These are phyloP conservation scores for Paramecium octaurelia DNA, from an alignment of 73 alveolate genomes.

Conservation along the genomic window DNA sequence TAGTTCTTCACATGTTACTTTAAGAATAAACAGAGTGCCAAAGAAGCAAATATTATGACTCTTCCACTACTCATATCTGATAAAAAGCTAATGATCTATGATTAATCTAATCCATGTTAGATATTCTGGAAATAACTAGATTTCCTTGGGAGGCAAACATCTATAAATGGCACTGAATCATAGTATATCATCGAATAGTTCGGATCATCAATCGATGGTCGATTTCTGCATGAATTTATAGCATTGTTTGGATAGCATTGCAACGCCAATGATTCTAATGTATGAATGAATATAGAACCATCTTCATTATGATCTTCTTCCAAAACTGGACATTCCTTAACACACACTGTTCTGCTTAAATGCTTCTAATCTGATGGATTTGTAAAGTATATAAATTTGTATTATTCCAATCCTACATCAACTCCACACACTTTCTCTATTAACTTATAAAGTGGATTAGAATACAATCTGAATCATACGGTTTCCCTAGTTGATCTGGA, in stretches of 20 bases:
- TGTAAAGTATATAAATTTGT: background rate
- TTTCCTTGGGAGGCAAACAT: background rate
- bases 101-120: background rate
- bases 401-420: background rate
- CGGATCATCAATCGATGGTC: conserved; percentile 24
- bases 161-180: background rate
- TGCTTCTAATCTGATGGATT: background rate
- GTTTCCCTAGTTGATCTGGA: conserved; percentile 10
- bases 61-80: conserved; percentile 10
- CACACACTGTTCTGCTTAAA: background rate
- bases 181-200: background rate
- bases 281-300: background rate
- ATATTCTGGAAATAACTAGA: background rate
- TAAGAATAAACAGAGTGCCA: background rate
- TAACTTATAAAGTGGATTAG: background rate
- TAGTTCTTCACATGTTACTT: background rate
- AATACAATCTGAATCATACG: background rate
- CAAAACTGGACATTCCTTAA: background rate
- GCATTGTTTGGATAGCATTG: background rate
- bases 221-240: background rate
- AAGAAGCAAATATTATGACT: background rate
- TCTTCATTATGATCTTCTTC: background rate
- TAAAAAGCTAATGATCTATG: background rate
- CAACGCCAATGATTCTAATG: background rate
- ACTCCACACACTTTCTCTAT: conserved; percentile 16